Conservation (phyloP, 306 rosid genomes). For the Prunus mongolica region DNA sequence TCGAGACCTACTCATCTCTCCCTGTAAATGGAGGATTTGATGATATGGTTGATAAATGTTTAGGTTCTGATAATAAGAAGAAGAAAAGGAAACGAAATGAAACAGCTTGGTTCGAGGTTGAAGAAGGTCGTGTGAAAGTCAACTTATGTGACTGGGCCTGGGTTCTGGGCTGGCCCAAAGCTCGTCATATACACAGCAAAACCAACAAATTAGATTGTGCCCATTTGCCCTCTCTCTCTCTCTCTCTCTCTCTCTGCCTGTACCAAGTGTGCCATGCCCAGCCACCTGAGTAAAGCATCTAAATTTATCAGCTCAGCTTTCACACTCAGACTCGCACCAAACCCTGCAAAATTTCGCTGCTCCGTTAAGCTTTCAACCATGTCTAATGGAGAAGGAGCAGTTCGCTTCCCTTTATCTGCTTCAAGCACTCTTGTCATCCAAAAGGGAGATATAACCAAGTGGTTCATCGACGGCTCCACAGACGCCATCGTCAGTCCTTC, state of each 20-base stretch:
- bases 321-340: not conserved
- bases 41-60: not conserved
- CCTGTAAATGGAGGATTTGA: not conserved
- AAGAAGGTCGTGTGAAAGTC: not conserved
- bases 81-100: not conserved
- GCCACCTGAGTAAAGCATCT: not conserved
- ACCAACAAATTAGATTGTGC: not conserved
- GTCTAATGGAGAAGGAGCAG: conserved; percentile 33
- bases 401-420: conserved; percentile 62
- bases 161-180: not conserved
- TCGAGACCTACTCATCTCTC: conserved; percentile 46
- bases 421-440: conserved; percentile 59
- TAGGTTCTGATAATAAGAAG: too few species aligned
- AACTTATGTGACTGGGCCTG: not conserved
- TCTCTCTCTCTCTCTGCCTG: not conserved
- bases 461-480: conserved; percentile 71
- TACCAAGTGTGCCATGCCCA: not conserved
- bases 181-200: not conserved
- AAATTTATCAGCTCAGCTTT: not conserved
- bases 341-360: not conserved
- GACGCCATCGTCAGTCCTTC: conserved; percentile 69
- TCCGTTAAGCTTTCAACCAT: conserved; percentile 26
- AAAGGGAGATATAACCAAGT: conserved; percentile 80
- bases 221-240: not conserved
- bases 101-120: not conserved